Evolutionary conservation across 768 basidiomycete species (phyloP).

Genomic region (Lentinula detonsa): DNA sequence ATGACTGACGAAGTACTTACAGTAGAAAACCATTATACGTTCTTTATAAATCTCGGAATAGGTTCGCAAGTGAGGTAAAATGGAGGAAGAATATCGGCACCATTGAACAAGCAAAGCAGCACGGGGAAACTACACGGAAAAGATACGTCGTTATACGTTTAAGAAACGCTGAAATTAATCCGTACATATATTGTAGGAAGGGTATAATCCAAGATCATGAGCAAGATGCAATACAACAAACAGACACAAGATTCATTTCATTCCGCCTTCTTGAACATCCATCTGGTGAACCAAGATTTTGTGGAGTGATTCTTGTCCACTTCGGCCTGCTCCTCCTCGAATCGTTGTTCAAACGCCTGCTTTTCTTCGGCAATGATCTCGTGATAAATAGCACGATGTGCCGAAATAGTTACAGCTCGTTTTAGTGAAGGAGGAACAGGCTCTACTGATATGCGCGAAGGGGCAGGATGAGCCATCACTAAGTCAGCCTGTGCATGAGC

Average conservation of each 20-base stretch:
- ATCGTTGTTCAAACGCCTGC: slow-evolving; percentile 43
- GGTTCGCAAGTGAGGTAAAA: background rate
- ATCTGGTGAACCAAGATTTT: slow-evolving; percentile 59
- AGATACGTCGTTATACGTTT: background rate
- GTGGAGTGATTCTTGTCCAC: slow-evolving; percentile 35
- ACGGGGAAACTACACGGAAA: slow-evolving; percentile 16
- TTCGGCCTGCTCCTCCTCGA: slow-evolving; percentile 51
- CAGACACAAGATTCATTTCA: background rate
- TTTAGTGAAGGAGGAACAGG: slow-evolving; percentile 15
- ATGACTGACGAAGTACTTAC: background rate
- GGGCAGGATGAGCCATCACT: slow-evolving; percentile 26
- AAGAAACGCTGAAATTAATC: background rate
- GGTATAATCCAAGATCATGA: background rate
- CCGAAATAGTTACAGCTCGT: slow-evolving; percentile 40
- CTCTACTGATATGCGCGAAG: slow-evolving; percentile 30
- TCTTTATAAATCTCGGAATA: background rate
- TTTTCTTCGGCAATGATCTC: slow-evolving; percentile 71
- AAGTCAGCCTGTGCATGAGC: slow-evolving; percentile 40
- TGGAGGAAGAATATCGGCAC: background rate
- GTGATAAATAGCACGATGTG: slow-evolving; percentile 57
- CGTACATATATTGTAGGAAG: background rate
- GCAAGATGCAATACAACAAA: background rate
- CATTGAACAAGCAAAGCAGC: slow-evolving; percentile 3
- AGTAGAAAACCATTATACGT: background rate
- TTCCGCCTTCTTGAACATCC: slow-evolving; percentile 50